Percentiles rank a stretch among this genome's conserved stretches.
Evolutionary conservation across 2,329 filamentous ascomycete genomes (phyloP).

Genomic region (Xylariaceae sp.): DNA sequence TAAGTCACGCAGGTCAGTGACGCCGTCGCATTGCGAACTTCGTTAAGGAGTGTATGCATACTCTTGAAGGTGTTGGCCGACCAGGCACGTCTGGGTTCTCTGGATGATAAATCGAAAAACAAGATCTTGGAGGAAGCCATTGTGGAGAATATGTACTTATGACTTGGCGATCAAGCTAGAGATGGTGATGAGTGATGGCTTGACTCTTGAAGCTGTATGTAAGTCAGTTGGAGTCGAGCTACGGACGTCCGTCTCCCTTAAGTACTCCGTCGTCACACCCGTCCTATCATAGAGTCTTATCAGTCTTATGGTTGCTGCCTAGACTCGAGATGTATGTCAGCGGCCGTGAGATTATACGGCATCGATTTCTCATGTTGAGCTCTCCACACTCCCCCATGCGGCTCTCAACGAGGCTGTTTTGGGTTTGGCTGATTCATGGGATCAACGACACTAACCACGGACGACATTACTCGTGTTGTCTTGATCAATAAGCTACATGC

Average conservation of each 20-base stretch:
- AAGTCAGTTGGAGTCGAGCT: background rate
- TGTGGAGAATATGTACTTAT: background rate
- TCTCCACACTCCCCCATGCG: no score
- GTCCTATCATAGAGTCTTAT: no score
- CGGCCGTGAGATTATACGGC: no score
- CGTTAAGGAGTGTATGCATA: conserved; percentile 28
- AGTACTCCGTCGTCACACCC: no score
- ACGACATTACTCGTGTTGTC: background rate
- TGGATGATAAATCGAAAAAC: conserved; percentile 59
- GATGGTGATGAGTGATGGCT: no score
- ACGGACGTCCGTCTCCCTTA: no score
- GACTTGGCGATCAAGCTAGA: background rate
- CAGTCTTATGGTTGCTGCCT: no score
- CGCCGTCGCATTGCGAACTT: background rate
- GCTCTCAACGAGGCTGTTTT: background rate
- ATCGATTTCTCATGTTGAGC: no score
- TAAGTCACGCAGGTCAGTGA: conserved; percentile 29
- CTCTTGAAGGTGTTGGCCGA: conserved; percentile 69
- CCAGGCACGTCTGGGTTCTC: conserved; percentile 48
- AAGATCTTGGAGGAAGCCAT: conserved; percentile 37
- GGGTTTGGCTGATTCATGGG: background rate
- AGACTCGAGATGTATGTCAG: no score
- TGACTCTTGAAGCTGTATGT: background rate
- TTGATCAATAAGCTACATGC: no score
- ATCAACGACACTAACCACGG: background rate